Percentiles rank a stretch among this genome's conserved stretches.
Conservation (phyloP, 2,329 filamentous ascomycete species). For the Achaetomium macrosporum region DNA sequence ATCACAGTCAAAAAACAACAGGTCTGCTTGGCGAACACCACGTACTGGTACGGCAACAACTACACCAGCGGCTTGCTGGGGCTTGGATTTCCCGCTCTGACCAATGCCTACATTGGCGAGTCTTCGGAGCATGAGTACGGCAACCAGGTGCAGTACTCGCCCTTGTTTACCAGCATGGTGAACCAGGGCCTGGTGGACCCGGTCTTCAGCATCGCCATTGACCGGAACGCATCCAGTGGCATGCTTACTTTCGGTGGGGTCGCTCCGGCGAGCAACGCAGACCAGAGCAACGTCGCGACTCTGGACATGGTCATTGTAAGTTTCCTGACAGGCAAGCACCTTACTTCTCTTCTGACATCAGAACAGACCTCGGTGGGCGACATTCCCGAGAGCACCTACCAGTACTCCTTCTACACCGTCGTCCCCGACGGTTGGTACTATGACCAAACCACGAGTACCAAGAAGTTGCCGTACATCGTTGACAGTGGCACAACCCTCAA, state of each 20-base stretch:
- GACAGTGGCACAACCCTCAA: conserved; percentile 49
- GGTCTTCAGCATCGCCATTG: conserved; percentile 43
- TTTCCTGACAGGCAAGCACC: background rate
- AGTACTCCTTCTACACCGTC: conserved; percentile 49
- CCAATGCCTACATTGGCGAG: conserved; percentile 41
- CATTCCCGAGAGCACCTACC: conserved; percentile 33
- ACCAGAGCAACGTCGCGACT: conserved; percentile 26
- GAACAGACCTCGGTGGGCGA: conserved; percentile 39
- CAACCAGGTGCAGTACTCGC: conserved; percentile 40
- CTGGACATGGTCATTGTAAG: conserved; percentile 30
- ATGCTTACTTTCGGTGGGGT: conserved; percentile 44
- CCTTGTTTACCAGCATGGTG: conserved; percentile 45
- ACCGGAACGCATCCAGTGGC: conserved; percentile 41
- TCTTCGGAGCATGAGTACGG: conserved; percentile 34
- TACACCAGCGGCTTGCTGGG: conserved; percentile 46
- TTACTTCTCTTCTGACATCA: background rate
- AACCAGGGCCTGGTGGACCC: conserved; percentile 40
- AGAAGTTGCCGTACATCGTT: conserved; percentile 44
- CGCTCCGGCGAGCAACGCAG: conserved; percentile 32
- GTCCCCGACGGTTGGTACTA: conserved; percentile 44
- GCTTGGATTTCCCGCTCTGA: conserved; percentile 45
- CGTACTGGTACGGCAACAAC: conserved; percentile 48
- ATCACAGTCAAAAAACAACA: conserved; percentile 41
- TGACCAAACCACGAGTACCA: conserved; percentile 36
- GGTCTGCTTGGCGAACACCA: conserved; percentile 43